These are phyloP conservation scores for Wickerhamiella kurtzmanii DNA, from an alignment of 805 yeast species.

Conservation along the genomic window DNA sequence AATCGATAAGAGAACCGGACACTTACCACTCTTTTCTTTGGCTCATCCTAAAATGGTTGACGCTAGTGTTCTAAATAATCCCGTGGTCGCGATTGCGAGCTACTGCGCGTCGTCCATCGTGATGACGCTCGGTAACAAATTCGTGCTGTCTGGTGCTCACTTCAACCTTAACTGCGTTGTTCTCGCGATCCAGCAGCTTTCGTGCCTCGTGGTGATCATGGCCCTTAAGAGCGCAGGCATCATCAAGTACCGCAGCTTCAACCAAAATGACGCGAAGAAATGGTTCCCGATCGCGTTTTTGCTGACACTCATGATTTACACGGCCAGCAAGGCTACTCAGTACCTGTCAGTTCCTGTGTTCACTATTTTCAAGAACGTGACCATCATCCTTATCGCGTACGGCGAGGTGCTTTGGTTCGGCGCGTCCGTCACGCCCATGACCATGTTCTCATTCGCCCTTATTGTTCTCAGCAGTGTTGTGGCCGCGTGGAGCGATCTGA, in stretches of 20 bases:
- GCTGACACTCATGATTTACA: conserved; percentile 88
- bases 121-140: conserved; percentile 96
- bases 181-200: conserved; percentile 76
- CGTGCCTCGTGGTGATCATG: conserved; percentile 63
- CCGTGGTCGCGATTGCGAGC: conserved; percentile 26
- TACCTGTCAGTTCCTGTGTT: conserved; percentile 86
- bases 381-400: conserved; percentile 91
- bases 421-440: conserved; percentile 80
- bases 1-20: too few species aligned
- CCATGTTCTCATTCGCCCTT: conserved; percentile 71
- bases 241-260: conserved; percentile 77
- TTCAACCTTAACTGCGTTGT: conserved; percentile 77
- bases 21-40: too few species aligned
- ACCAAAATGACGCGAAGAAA: conserved; percentile 77
- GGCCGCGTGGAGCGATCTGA: conserved; percentile 79
- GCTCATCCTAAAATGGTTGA: conserved; percentile 3
- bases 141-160: conserved; percentile 69
- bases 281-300: conserved; percentile 88
- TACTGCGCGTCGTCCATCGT: conserved; percentile 91
- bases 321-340: conserved; percentile 89
- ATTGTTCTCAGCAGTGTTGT: conserved; percentile 91
- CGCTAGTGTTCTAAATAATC: conserved; percentile 22
- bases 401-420: conserved; percentile 98
- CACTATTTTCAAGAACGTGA: conserved; percentile 94
- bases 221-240: conserved; percentile 60